These are phyloP conservation scores for Gliomastix tumulicola DNA, from an alignment of 2,329 filamentous ascomycete genomes.

Conservation along the genomic window DNA sequence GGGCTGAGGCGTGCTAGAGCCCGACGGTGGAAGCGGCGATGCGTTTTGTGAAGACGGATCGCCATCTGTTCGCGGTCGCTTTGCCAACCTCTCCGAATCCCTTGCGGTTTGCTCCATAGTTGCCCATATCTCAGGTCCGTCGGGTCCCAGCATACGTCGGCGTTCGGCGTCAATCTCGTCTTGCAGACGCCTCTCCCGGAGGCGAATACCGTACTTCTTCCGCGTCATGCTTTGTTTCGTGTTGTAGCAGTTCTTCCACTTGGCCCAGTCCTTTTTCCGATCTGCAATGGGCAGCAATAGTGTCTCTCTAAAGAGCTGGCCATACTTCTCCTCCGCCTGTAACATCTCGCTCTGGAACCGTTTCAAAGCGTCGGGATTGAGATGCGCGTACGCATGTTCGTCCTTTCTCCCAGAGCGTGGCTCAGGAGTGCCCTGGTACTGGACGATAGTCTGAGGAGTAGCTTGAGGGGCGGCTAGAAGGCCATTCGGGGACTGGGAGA, in stretches of 20 bases:
- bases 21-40: no score
- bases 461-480: no score
- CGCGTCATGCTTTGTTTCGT: conserved; percentile 50
- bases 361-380: conserved; percentile 17
- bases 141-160: conserved; percentile 20
- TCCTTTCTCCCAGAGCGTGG: no score
- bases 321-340: conserved; percentile 25
- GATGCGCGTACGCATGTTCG: conserved; percentile 36
- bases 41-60: no score
- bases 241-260: conserved; percentile 43
- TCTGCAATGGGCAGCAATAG: conserved; percentile 25
- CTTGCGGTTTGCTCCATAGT: no score
- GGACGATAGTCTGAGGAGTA: no score
- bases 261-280: conserved; percentile 24
- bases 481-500: no score
- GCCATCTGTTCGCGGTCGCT: no score
- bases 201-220: conserved; percentile 49
- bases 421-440: no score
- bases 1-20: no score
- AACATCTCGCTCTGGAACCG: conserved; percentile 15
- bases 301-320: conserved; percentile 32
- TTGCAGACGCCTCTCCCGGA: conserved; percentile 40
- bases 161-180: conserved; percentile 38
- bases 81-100: no score
- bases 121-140: conserved; percentile 4